Conservation (phyloP, 2,329 filamentous ascomycete genomes). For the Microcera coccophila region DNA sequence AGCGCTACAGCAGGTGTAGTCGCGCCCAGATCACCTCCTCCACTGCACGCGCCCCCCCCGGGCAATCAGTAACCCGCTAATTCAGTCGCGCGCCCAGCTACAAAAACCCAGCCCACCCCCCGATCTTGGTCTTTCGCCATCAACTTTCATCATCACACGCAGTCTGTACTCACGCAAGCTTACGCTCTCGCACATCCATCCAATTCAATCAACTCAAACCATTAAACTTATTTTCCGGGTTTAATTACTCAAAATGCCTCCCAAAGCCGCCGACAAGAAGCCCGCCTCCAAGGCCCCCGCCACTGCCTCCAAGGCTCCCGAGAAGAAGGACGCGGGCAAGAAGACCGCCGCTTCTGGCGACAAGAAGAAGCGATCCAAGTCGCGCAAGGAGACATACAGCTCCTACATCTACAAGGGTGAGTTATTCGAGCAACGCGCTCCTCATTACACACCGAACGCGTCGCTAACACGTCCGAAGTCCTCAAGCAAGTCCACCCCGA, state of each 20-base stretch:
- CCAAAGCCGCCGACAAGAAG: conserved; percentile 98
- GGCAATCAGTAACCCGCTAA: conserved; percentile 57
- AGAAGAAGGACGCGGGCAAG: conserved; percentile 99
- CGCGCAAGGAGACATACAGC: conserved; percentile 99
- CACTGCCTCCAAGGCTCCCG: conserved; percentile 63
- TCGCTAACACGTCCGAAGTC: conserved; percentile 53
- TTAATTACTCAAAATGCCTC: conserved; percentile 66
- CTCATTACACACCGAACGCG: conserved; percentile 5
- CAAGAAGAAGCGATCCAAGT: conserved; percentile 99
- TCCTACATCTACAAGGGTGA: conserved; percentile 99
- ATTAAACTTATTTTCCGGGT: conserved; percentile 2
- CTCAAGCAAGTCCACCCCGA: conserved; percentile 99
- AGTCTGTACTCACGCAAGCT: conserved; percentile 30
- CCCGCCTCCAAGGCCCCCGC: conserved; percentile 94
- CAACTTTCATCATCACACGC: conserved; percentile 40
- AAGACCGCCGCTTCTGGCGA: conserved; percentile 95
- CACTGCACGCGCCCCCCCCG: conserved; percentile 23
- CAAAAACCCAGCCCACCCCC: conserved; percentile 56
- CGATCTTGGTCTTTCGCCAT: conserved; percentile 45
- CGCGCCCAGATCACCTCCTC: conserved; percentile 16
- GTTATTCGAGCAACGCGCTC: conserved; percentile 14
- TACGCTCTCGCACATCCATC: conserved; percentile 12
- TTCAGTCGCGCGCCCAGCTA: conserved; percentile 53
- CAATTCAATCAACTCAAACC: conserved; percentile 12
- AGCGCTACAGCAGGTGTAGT: conserved; percentile 9